Conservation (phyloP, 768 basidiomycete species). For the Boletus pseudopeckii region DNA sequence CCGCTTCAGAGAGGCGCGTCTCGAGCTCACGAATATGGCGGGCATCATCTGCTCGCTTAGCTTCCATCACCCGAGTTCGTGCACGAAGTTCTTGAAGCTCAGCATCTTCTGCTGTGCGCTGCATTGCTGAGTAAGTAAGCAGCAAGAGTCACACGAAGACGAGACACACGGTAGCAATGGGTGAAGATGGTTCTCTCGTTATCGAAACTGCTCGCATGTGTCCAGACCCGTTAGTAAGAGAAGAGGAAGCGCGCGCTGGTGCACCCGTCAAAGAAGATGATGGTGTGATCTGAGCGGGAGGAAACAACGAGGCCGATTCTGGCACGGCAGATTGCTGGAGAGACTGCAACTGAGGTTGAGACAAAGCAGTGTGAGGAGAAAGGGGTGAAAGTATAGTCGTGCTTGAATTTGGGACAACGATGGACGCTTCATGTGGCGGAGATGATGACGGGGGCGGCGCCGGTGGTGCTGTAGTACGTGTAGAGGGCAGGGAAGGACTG, state of each 20-base stretch:
- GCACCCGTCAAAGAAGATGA: conserved; percentile 16
- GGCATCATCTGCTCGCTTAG: conserved; percentile 81
- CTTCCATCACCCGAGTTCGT: conserved; percentile 82
- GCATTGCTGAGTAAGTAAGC: conserved; percentile 10
- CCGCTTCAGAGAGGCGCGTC: conserved; percentile 76
- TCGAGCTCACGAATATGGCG: conserved; percentile 84
- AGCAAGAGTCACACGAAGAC: neutral
- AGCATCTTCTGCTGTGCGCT: conserved; percentile 45
- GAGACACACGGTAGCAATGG: conserved; percentile 19
- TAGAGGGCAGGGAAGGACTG: conserved; percentile 24
- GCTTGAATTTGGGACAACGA: conserved; percentile 25
- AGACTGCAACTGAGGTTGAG: conserved; percentile 23
- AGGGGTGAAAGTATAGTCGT: conserved; percentile 40
- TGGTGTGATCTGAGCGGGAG: conserved; percentile 16
- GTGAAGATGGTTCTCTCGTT: conserved; percentile 28
- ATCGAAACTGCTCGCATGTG: conserved; percentile 17
- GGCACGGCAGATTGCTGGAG: conserved; percentile 20
- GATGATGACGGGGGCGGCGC: conserved; percentile 3
- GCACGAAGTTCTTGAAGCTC: conserved; percentile 79
- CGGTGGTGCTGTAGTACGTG: conserved; percentile 27
- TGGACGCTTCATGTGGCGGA: conserved; percentile 21
- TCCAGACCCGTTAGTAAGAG: conserved; percentile 5
- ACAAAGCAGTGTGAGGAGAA: conserved; percentile 32
- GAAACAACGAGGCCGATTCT: conserved; percentile 2
- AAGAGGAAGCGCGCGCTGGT: neutral